These are phyloP conservation scores for Phytophthora rubi DNA, from an alignment of 352 stramenopile genomes.

Conservation along the genomic window DNA sequence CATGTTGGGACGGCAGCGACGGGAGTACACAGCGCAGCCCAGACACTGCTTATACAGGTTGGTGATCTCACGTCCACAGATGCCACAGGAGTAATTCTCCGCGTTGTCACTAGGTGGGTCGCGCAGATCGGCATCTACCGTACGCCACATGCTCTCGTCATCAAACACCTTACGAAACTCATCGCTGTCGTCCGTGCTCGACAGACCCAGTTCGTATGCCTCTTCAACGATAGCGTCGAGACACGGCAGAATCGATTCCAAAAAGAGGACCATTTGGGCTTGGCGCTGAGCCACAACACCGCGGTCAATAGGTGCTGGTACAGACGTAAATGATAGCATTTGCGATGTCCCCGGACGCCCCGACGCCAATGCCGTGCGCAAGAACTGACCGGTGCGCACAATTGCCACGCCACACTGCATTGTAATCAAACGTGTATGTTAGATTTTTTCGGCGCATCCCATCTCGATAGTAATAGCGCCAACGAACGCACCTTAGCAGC, in stretches of 20 bases:
- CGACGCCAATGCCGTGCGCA: conserved; percentile 51
- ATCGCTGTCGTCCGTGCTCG: conserved; percentile 71
- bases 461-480: neutral
- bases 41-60: conserved; percentile 90
- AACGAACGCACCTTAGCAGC: conserved; percentile 59
- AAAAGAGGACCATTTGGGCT: conserved; percentile 82
- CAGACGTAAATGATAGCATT: conserved; percentile 58
- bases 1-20: conserved; percentile 64
- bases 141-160: conserved; percentile 75
- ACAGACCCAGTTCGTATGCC: conserved; percentile 66
- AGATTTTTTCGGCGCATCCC: neutral
- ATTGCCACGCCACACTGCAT: conserved; percentile 64
- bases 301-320: conserved; percentile 49
- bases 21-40: conserved; percentile 74
- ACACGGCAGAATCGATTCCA: conserved; percentile 81
- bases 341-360: conserved; percentile 43
- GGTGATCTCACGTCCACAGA: conserved; percentile 78
- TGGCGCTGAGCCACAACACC: conserved; percentile 67
- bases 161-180: conserved; percentile 80
- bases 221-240: conserved; percentile 82
- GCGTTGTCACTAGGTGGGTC: conserved; percentile 35
- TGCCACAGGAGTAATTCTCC: conserved; percentile 67
- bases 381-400: conserved; percentile 75
- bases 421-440: neutral
- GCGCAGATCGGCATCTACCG: conserved; percentile 63